Evolutionary conservation across 2,329 filamentous ascomycete species (phyloP).

Genomic region (Aspergillus glaucus): DNA sequence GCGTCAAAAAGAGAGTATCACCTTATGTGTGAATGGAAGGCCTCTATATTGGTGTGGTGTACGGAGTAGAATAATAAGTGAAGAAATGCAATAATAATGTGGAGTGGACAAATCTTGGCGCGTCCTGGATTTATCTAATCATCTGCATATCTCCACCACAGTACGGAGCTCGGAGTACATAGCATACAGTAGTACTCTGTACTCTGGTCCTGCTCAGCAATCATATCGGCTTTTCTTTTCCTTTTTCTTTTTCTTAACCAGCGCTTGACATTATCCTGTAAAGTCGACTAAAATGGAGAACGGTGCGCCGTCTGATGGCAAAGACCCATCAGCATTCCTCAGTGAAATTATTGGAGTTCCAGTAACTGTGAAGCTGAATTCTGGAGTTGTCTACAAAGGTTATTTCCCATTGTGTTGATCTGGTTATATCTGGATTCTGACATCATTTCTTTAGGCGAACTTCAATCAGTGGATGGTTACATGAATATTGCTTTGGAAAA

Average conservation of each 20-base stretch:
- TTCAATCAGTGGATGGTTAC: slow-evolving; percentile 96
- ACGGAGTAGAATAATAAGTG: no score
- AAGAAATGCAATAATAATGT: no score
- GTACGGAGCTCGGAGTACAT: no score
- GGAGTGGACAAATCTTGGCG: no score
- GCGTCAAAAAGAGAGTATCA: no score
- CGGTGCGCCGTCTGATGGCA: slow-evolving; percentile 62
- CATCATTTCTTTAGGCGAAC: slow-evolving; percentile 58
- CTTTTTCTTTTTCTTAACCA: no score
- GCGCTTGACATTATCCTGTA: not conserved
- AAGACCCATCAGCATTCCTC: slow-evolving; percentile 89
- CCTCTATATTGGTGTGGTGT: no score
- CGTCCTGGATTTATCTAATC: no score
- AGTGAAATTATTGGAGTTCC: slow-evolving; percentile 89
- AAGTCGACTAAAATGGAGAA: slow-evolving; percentile 63
- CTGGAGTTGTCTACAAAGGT: slow-evolving; percentile 98
- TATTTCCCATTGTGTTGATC: slow-evolving; percentile 2
- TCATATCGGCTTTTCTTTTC: not conserved
- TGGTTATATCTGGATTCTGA: slow-evolving; percentile 2
- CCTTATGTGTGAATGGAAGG: no score
- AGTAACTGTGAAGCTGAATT: slow-evolving; percentile 96
- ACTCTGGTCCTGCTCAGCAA: not conserved
- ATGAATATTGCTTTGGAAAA: slow-evolving; percentile 99
- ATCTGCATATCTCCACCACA: slow-evolving; percentile 2
- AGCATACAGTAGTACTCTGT: not conserved